A percentile compares a stretch with the other conserved stretches of the same genome.
phyloP scores from a whole-genome alignment of 306 rosid species.

The Glycyrrhiza uralensis region DNA sequence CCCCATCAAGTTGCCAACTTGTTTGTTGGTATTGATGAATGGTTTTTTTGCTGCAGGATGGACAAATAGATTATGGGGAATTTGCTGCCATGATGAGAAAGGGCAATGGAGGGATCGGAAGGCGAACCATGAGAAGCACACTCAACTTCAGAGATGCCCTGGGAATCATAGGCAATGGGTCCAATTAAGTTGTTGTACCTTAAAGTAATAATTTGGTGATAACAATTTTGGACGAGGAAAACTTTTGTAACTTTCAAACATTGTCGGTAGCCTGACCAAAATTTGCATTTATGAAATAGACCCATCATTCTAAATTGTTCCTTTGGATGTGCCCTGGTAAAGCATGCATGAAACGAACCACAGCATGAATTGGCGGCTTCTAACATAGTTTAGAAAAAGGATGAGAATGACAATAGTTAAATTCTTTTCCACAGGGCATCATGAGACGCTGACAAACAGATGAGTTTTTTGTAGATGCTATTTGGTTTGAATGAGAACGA shows the following conservation, averaged over 20 bases:
- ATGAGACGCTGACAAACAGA: background rate
- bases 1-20: background rate
- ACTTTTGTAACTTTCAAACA: background rate
- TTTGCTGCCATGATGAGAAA: conserved; percentile 62
- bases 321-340: background rate
- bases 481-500: conserved; percentile 5
- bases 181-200: conserved; percentile 27
- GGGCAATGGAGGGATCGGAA: conserved; percentile 56
- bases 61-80: conserved; percentile 58
- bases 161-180: conserved; percentile 28
- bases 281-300: background rate
- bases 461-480: background rate
- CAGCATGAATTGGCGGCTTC: background rate
- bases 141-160: conserved; percentile 42
- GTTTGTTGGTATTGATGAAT: conserved; percentile 24
- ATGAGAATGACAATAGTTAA: background rate
- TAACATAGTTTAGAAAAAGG: background rate
- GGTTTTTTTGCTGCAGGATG: conserved; percentile 42
- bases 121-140: conserved; percentile 55
- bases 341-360: background rate
- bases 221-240: conserved; percentile 13
- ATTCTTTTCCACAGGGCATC: background rate
- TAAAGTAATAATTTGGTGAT: conserved; percentile 17
- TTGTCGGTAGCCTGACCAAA: conserved; percentile 8
- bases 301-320: background rate